Evolutionary conservation across 495 filamentous ascomycete species (phyloP).

Genomic region (Parathielavia hyrcaniae): DNA sequence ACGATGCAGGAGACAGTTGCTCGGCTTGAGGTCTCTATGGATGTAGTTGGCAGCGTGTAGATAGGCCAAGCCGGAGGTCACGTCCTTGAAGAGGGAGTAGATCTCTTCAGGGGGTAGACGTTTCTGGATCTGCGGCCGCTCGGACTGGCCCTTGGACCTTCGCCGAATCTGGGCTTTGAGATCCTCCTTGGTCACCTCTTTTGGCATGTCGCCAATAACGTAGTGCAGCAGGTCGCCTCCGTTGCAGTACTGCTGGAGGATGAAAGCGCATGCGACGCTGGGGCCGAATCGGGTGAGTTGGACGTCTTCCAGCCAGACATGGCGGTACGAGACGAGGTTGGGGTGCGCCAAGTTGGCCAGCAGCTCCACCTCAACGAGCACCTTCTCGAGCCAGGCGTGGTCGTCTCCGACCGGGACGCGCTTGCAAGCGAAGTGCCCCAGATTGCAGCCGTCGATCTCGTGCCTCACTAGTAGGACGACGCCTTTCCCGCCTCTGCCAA

Average conservation of each 20-base stretch:
- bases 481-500: conserved; percentile 88
- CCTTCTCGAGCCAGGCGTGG: conserved; percentile 89
- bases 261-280: conserved; percentile 90
- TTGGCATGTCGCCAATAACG: conserved; percentile 62
- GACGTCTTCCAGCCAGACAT: conserved; percentile 92
- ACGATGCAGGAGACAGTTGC: conserved; percentile 85
- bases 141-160: conserved; percentile 55
- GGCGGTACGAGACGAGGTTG: conserved; percentile 94
- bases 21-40: conserved; percentile 91
- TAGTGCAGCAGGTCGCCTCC: conserved; percentile 85
- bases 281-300: conserved; percentile 79
- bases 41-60: conserved; percentile 93
- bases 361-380: conserved; percentile 85
- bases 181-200: conserved; percentile 61
- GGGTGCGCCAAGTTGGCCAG: conserved; percentile 86
- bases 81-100: conserved; percentile 93
- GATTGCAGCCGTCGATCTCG: conserved; percentile 75
- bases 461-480: conserved; percentile 89
- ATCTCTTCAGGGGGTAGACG: conserved; percentile 80
- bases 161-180: conserved; percentile 81
- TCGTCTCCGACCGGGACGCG: conserved; percentile 92
- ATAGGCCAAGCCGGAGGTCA: conserved; percentile 83
- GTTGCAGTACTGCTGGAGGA: conserved; percentile 96
- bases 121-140: conserved; percentile 50
- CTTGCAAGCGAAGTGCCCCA: conserved; percentile 93